phyloP scores from a whole-genome alignment of 768 basidiomycete genomes.

The Daedaleopsis nitida region DNA sequence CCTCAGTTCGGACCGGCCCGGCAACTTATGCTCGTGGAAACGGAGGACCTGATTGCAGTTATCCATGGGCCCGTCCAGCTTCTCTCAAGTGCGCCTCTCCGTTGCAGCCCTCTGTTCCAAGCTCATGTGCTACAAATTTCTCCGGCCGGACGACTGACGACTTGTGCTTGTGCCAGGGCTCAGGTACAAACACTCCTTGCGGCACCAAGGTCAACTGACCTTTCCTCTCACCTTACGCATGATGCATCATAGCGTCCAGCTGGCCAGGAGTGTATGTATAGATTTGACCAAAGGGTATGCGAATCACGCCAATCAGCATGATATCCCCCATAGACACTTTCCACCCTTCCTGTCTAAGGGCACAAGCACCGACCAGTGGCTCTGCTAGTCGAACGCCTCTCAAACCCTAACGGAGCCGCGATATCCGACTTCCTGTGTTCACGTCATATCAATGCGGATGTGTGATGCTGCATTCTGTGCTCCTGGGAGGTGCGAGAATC shows the following conservation, averaged over 20 bases:
- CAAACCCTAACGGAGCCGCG: neutral
- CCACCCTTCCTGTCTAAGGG: neutral
- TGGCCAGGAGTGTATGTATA: no score
- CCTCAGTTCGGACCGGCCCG: neutral
- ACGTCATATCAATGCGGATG: no score
- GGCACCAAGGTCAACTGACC: neutral
- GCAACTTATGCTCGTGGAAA: no score
- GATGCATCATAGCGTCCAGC: no score
- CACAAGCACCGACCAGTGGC: neutral
- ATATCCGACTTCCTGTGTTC: no score
- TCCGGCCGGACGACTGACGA: neutral
- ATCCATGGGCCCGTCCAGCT: no score
- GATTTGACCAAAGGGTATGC: no score
- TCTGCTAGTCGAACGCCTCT: neutral
- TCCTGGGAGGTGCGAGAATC: no score
- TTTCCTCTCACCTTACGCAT: neutral
- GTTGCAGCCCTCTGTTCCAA: neutral
- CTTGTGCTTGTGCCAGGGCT: neutral
- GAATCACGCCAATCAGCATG: neutral
- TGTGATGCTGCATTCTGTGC: no score
- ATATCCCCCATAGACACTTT: neutral
- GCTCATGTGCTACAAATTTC: neutral
- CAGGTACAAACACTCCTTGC: neutral
- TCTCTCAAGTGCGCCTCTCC: neutral
- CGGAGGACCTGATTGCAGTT: no score